These are phyloP conservation scores for Monosporascus sp. DNA, from an alignment of 2,329 filamentous ascomycete genomes.

Conservation along the genomic window DNA sequence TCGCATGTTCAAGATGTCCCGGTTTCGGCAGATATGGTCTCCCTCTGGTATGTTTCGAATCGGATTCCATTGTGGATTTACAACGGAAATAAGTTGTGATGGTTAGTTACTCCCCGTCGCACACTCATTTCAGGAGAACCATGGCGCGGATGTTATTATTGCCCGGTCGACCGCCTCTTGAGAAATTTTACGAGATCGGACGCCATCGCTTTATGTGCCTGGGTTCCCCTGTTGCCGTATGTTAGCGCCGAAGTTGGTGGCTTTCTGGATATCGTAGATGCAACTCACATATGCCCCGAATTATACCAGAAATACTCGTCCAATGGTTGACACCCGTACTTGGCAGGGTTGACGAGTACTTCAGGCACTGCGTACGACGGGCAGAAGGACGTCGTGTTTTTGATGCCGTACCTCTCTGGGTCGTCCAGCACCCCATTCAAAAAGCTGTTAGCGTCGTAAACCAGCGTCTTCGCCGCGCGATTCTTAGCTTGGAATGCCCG, in stretches of 20 bases:
- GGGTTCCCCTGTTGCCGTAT: conserved; percentile 7
- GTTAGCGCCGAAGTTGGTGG: neutral
- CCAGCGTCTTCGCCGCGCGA: conserved; percentile 13
- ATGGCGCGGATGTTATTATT: too few relatives aligned
- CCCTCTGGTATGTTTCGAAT: too few relatives aligned
- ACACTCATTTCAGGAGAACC: too few relatives aligned
- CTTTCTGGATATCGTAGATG: neutral
- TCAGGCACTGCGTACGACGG: conserved; percentile 17
- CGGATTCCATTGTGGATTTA: too few relatives aligned
- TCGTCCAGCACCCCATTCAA: conserved; percentile 25
- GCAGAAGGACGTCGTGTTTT: conserved; percentile 25
- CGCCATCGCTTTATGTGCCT: conserved; percentile 12
- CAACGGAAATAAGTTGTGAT: too few relatives aligned
- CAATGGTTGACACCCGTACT: conserved; percentile 24
- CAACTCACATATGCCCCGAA: conserved; percentile 20
- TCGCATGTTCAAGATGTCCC: too few relatives aligned
- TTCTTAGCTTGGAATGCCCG: conserved; percentile 25
- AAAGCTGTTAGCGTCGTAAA: conserved; percentile 29
- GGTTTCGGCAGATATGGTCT: too few relatives aligned
- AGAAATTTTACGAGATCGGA: conserved; percentile 8
- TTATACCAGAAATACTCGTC: conserved; percentile 29
- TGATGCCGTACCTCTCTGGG: conserved; percentile 19
- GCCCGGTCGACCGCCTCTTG: conserved; percentile 5
- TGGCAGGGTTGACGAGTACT: conserved; percentile 13
- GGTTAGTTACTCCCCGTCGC: too few relatives aligned